phyloP scores from a whole-genome alignment of 371 early-diverging fungal genomes.

The Phascolomyces articulosus region DNA sequence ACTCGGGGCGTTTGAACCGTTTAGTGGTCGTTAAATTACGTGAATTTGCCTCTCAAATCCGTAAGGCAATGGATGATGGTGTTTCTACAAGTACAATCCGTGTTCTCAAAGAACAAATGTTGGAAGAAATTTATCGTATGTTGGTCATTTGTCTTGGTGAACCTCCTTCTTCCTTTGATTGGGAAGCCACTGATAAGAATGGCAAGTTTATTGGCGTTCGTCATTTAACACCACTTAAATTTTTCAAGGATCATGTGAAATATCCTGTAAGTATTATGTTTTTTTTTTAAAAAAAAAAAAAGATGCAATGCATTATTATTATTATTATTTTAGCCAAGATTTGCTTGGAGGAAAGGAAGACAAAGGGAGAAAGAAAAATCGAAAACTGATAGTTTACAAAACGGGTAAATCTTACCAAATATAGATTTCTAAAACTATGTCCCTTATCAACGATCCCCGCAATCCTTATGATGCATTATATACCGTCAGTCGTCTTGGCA shows the following conservation, averaged over 20 bases:
- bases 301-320: too few relatives aligned
- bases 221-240: constrained; percentile 66
- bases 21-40: constrained; percentile 72
- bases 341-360: background rate
- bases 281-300: too few relatives aligned
- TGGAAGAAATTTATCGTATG: constrained; percentile 75
- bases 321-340: too few relatives aligned
- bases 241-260: constrained; percentile 67
- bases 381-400: background rate
- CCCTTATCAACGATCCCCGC: constrained; percentile 82
- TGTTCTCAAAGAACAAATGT: constrained; percentile 58
- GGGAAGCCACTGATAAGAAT: constrained; percentile 74
- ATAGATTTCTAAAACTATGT: constrained; percentile 67
- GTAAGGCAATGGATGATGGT: constrained; percentile 52
- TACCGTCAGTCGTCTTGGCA: constrained; percentile 79
- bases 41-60: constrained; percentile 69
- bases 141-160: constrained; percentile 78
- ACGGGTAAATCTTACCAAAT: background rate
- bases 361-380: too few relatives aligned
- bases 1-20: constrained; percentile 60
- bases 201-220: constrained; percentile 61
- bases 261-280: constrained; percentile 45
- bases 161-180: constrained; percentile 73
- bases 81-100: constrained; percentile 38
- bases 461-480: constrained; percentile 63